A percentile compares a stretch with the other conserved stretches of the same genome.
Evolutionary conservation across 2,329 filamentous ascomycete species (phyloP).

Genomic region (Annulohypoxylon truncatum): DNA sequence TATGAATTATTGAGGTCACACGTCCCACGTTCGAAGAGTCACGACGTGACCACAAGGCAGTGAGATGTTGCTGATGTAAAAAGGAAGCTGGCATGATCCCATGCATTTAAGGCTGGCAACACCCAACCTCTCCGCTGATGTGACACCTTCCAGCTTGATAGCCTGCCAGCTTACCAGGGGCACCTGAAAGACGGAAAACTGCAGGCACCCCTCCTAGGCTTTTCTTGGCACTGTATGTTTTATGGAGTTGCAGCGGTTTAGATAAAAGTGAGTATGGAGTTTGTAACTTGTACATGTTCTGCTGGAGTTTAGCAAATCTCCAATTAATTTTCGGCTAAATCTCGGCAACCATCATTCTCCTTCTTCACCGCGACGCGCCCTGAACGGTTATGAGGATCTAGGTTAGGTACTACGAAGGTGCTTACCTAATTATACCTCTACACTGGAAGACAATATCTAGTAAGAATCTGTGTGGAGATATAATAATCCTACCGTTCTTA

Average conservation of each 20-base stretch:
- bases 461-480: slow-evolving; percentile 1
- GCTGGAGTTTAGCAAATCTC: too few species aligned
- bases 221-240: slow-evolving; percentile 29
- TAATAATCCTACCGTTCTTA: not conserved
- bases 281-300: too few species aligned
- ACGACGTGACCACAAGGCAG: slow-evolving; percentile 22
- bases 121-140: slow-evolving; percentile 34
- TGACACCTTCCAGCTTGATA: slow-evolving; percentile 16
- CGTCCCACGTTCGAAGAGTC: slow-evolving; percentile 25
- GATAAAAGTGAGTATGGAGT: not conserved
- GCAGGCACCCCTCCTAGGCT: slow-evolving; percentile 31
- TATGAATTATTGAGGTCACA: slow-evolving; percentile 27
- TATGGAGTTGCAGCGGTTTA: not conserved
- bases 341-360: slow-evolving; percentile 16
- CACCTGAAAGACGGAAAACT: slow-evolving; percentile 35
- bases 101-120: slow-evolving; percentile 30
- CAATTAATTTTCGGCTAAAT: slow-evolving; percentile 16
- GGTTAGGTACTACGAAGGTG: not conserved
- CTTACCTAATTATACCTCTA: not conserved
- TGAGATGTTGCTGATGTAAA: slow-evolving; percentile 34
- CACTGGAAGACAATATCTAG: not conserved
- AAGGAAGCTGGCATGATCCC: slow-evolving; percentile 14
- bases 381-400: not conserved
- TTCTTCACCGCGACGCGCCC: slow-evolving; percentile 10
- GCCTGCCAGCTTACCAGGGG: slow-evolving; percentile 18